These are phyloP conservation scores for Podospora conica DNA, from an alignment of 495 filamentous ascomycete species.

Conservation along the genomic window DNA sequence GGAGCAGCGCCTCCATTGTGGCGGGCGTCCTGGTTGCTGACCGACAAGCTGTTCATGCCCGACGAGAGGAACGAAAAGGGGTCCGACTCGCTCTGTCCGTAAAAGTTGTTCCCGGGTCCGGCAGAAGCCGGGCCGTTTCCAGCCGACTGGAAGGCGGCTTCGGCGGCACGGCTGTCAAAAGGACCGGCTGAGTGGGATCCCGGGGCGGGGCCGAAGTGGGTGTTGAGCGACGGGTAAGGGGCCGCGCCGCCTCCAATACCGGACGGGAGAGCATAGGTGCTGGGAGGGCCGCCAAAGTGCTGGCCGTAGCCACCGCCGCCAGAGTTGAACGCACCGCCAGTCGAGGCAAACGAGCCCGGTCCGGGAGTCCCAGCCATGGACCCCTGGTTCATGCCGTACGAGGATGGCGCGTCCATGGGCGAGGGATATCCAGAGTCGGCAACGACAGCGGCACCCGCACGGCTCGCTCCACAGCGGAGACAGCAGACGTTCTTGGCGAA, in stretches of 20 bases:
- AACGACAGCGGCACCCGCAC: conserved; percentile 86
- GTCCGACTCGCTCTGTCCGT: conserved; percentile 57
- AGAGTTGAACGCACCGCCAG: conserved; percentile 63
- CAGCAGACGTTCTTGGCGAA: conserved; percentile 99
- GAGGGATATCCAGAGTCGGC: conserved; percentile 90
- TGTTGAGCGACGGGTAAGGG: conserved; percentile 79
- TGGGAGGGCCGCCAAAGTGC: conserved; percentile 81
- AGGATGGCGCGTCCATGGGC: conserved; percentile 77
- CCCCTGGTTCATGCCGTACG: conserved; percentile 67
- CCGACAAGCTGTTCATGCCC: conserved; percentile 71
- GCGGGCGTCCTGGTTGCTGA: conserved; percentile 75
- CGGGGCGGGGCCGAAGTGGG: conserved; percentile 63
- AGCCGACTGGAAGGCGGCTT: conserved; percentile 85
- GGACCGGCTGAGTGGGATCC: conserved; percentile 77
- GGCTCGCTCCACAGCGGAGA: conserved; percentile 89
- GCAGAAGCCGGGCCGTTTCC: conserved; percentile 63
- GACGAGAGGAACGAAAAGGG: conserved; percentile 87
- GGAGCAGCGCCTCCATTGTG: conserved; percentile 65
- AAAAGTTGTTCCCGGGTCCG: conserved; percentile 59
- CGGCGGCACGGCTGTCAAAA: conserved; percentile 88
- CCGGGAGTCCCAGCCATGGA: conserved; percentile 83
- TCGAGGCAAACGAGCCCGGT: conserved; percentile 70
- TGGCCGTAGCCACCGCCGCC: conserved; percentile 70
- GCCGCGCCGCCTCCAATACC: conserved; percentile 72
- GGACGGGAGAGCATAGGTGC: conserved; percentile 87